phyloP scores from a whole-genome alignment of 768 basidiomycete genomes.

The Baorangia bicolor region DNA sequence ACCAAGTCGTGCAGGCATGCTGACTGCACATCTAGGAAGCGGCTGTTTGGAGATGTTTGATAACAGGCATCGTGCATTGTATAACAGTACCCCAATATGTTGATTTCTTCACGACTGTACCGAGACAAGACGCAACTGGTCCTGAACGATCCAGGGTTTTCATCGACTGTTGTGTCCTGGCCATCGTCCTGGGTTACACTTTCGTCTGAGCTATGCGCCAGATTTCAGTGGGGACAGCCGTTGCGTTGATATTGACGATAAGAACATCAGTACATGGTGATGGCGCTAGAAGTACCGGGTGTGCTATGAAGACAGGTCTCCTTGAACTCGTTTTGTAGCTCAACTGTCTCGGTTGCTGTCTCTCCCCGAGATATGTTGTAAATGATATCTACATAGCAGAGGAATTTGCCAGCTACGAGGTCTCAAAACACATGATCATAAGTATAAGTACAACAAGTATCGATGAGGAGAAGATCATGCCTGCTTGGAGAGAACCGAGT shows the following conservation, averaged over 20 bases:
- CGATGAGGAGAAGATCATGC: no score
- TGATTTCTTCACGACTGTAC: not conserved
- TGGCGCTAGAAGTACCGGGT: no score
- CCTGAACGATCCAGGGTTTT: not conserved
- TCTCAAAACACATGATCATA: no score
- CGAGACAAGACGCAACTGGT: not conserved
- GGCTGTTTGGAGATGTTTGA: slow-evolving; percentile 60
- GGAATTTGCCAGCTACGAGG: no score
- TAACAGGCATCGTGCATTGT: slow-evolving; percentile 3
- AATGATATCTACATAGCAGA: not conserved
- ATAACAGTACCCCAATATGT: slow-evolving; percentile 4
- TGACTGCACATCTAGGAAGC: slow-evolving; percentile 44
- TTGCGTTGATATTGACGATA: not conserved
- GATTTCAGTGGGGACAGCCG: not conserved
- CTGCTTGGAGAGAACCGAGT: no score
- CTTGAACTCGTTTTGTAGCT: not conserved
- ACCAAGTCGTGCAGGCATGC: not conserved
- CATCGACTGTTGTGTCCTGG: not conserved
- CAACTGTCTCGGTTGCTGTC: not conserved
- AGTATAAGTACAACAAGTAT: no score
- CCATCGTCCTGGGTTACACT: not conserved
- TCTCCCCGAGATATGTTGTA: not conserved
- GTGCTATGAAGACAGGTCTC: not conserved
- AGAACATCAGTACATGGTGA: no score
- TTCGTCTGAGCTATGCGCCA: not conserved